These are phyloP conservation scores for Phytophthora capsici DNA, from an alignment of 352 stramenopile species.

Conservation along the genomic window DNA sequence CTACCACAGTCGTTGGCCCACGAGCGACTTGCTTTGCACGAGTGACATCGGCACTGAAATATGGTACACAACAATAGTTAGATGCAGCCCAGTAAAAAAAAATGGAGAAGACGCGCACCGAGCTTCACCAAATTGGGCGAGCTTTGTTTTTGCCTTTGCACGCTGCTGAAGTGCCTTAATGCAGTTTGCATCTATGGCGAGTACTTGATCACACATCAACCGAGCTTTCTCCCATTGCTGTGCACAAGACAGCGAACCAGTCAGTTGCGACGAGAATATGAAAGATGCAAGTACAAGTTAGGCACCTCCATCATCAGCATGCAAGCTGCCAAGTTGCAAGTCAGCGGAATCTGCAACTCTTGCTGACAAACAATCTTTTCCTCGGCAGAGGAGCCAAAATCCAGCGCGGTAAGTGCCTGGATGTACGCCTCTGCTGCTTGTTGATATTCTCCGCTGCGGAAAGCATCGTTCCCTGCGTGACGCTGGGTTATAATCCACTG, in stretches of 20 bases:
- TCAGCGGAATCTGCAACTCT: conserved; percentile 69
- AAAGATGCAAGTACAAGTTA: background rate
- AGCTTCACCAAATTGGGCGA: conserved; percentile 65
- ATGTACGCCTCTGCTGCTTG: conserved; percentile 72
- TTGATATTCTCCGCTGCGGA: conserved; percentile 47
- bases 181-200: conserved; percentile 51
- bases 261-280: background rate
- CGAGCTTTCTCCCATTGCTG: conserved; percentile 76
- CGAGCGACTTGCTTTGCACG: conserved; percentile 40
- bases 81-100: background rate
- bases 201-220: conserved; percentile 63
- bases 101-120: conserved; percentile 38
- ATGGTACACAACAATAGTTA: conserved; percentile 1
- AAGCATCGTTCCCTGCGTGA: conserved; percentile 58
- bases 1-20: conserved; percentile 12
- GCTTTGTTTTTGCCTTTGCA: conserved; percentile 56
- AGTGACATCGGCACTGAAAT: conserved; percentile 38
- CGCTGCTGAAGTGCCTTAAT: conserved; percentile 71
- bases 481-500: conserved; percentile 59
- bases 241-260: background rate
- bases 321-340: conserved; percentile 81
- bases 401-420: conserved; percentile 69
- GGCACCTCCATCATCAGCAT: conserved; percentile 73
- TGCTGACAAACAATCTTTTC: conserved; percentile 55
- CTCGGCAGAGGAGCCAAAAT: conserved; percentile 52